Evolutionary conservation across 2,329 filamentous ascomycete species (phyloP), one percentile per base, ranked within the genome.

Genomic region (Aspergillus sp.): DNA sequence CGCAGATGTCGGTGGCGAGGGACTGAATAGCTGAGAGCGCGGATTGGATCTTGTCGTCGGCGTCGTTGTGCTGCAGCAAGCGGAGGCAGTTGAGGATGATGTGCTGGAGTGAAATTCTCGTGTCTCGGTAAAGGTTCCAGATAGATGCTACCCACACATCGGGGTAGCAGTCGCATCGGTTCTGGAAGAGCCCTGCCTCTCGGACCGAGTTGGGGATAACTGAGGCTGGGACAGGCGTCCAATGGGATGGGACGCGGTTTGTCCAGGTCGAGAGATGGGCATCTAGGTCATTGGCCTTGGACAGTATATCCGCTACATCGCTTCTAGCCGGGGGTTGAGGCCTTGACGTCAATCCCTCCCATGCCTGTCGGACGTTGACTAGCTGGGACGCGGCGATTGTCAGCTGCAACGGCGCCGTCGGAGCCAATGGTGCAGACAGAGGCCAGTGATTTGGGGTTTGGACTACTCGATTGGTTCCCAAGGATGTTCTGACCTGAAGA

Each of bases 81-180:
- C 30, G 37, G 8, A 55, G 39, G 34, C 52, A 55, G 5, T 34
- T 35, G 13, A 52, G 37, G 14, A 53, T 53, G 30, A 53, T 51
- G 10, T 41, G 47, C 10, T 50, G 51, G 1, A 51, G 32, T 4
- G 47, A 34, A 11, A 55, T 46, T 7, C 49, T 42, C 8, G 46
- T 51, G 15, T 52, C 50, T n/a, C 52, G 49, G 29, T 48, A 51
- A 3, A 39, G 45, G 19, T 55, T 54, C 52, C 51, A 54, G 1
- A 47, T 53, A 5, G 41, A 36, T 5, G 49, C 47, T 3, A 50
- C 46, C 49, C 51, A 55, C 15, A 53, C 30, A 14, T 54, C 49
- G 1, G 40, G 14, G 32, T 55, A 55, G 37, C 51, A 54, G 36
- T 55, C 52, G n/a, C 51, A 52, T 5, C 46, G 43, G 32, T 41